phyloP scores from a whole-genome alignment of 2,329 filamentous ascomycete genomes.

The Xylaria sp. region DNA sequence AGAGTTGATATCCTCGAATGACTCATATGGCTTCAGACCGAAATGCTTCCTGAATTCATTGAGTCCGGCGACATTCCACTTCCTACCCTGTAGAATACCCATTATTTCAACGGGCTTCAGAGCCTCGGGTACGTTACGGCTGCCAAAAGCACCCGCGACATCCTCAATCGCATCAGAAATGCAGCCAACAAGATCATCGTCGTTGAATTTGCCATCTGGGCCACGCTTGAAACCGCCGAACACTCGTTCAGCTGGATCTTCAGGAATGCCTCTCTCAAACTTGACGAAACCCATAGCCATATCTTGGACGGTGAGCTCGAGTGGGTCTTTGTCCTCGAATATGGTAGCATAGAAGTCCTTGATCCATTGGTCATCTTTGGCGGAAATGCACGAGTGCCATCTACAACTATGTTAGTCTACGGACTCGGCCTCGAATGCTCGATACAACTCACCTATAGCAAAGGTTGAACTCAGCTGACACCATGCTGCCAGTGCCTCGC shows the following conservation, averaged over 20 bases:
- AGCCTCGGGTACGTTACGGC: constrained; percentile 73
- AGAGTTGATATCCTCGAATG: constrained; percentile 83
- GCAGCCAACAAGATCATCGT: constrained; percentile 77
- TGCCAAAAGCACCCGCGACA: constrained; percentile 74
- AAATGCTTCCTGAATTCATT: constrained; percentile 90
- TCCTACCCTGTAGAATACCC: constrained; percentile 76
- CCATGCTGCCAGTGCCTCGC: constrained; percentile 78
- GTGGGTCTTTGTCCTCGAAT: constrained; percentile 61
- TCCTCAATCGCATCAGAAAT: constrained; percentile 81
- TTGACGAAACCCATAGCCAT: constrained; percentile 67
- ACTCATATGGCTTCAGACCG: constrained; percentile 74
- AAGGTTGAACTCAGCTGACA: constrained; percentile 88
- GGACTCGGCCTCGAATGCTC: neutral
- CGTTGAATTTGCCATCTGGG: constrained; percentile 70
- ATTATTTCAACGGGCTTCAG: constrained; percentile 80
- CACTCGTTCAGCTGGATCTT: constrained; percentile 70
- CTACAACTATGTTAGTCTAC: constrained; percentile 19
- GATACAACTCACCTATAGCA: constrained; percentile 67
- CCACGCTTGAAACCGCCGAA: constrained; percentile 72
- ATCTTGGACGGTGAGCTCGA: constrained; percentile 62
- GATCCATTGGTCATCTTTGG: constrained; percentile 81
- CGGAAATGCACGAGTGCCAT: constrained; percentile 78
- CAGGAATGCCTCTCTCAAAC: constrained; percentile 64
- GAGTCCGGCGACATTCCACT: constrained; percentile 77
- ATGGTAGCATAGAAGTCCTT: constrained; percentile 69